phyloP scores from a whole-genome alignment of 257 asterid species.

The Verbena officinalis region DNA sequence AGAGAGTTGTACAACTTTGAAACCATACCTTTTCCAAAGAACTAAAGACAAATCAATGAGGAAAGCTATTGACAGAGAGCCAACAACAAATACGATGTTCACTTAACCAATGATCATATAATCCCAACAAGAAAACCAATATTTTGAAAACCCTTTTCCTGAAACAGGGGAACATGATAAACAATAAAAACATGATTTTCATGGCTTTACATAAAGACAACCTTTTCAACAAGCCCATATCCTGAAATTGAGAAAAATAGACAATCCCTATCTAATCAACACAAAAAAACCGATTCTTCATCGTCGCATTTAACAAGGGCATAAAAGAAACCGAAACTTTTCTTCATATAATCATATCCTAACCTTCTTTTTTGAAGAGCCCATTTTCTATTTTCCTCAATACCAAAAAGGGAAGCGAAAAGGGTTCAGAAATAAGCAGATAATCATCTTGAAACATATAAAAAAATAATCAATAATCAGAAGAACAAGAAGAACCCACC shows the following conservation, averaged over 20 bases:
- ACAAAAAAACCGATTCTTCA: not conserved
- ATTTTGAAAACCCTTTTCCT: constrained; percentile 2
- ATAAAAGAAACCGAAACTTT: constrained; percentile 10
- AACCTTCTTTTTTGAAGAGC: constrained; percentile 7
- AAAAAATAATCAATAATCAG: not conserved
- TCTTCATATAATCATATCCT: constrained; percentile 12
- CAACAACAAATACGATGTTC: not conserved
- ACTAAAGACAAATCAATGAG: constrained; percentile 6
- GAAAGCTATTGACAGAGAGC: not conserved
- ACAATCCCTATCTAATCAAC: not conserved
- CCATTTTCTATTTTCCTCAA: constrained; percentile 18
- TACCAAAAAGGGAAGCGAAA: constrained; percentile 35
- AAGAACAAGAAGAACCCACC: constrained; percentile 22
- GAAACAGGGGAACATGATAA: not conserved
- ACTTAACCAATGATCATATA: constrained; percentile 20
- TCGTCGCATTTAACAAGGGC: constrained; percentile 5
- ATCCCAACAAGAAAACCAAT: constrained; percentile 2
- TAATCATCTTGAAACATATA: constrained; percentile 2
- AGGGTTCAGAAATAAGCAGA: constrained; percentile 4
- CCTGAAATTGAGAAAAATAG: not conserved
- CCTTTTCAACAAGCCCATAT: not conserved
- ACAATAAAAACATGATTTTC: not conserved
- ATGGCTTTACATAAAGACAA: not conserved
- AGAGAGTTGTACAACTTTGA: too few species aligned
- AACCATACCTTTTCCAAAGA: constrained; percentile 4